These are phyloP conservation scores for Stemphylium lycopersici DNA, from an alignment of 2,329 filamentous ascomycete species.

Conservation along the genomic window DNA sequence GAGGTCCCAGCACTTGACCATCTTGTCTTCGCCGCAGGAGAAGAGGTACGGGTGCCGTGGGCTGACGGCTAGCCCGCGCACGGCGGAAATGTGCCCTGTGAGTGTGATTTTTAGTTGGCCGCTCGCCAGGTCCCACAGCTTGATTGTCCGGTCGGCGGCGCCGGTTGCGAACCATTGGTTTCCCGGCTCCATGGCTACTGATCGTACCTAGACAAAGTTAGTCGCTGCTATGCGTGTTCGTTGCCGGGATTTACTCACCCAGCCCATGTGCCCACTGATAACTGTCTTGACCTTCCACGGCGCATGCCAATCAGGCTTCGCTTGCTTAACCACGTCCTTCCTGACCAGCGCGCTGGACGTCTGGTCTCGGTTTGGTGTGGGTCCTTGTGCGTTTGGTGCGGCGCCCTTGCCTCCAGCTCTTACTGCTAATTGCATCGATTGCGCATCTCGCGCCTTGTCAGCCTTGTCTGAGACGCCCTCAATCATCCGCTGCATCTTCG, in stretches of 20 bases:
- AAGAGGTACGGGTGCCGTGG: conserved; percentile 96
- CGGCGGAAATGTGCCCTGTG: conserved; percentile 40
- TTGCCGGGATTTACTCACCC: conserved; percentile 63
- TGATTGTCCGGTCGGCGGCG: conserved; percentile 87
- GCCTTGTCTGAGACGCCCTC: conserved; percentile 63
- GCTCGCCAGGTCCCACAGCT: conserved; percentile 95
- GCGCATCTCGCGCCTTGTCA: conserved; percentile 51
- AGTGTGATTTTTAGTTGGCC: conserved; percentile 56
- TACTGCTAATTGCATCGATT: conserved; percentile 65
- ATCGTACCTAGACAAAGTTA: conserved; percentile 71
- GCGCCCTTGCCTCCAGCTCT: conserved; percentile 54
- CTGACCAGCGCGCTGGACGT: conserved; percentile 65
- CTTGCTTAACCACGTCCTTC: conserved; percentile 68
- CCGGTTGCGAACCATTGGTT: conserved; percentile 98
- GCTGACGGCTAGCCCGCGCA: conserved; percentile 80
- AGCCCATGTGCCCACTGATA: conserved; percentile 92
- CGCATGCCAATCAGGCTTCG: conserved; percentile 92
- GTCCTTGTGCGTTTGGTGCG: conserved; percentile 63
- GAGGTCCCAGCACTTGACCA: conserved; percentile 99
- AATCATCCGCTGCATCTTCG: conserved; percentile 70
- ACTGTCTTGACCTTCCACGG: conserved; percentile 99
- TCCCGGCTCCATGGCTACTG: conserved; percentile 81
- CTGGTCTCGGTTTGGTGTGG: conserved; percentile 57
- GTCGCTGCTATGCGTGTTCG: background rate
- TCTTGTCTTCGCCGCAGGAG: conserved; percentile 98